Percentiles rank a stretch among this genome's conserved stretches.
phyloP scores from a whole-genome alignment of 1,284 basidiomycete species.

The Ustilago sp. region DNA sequence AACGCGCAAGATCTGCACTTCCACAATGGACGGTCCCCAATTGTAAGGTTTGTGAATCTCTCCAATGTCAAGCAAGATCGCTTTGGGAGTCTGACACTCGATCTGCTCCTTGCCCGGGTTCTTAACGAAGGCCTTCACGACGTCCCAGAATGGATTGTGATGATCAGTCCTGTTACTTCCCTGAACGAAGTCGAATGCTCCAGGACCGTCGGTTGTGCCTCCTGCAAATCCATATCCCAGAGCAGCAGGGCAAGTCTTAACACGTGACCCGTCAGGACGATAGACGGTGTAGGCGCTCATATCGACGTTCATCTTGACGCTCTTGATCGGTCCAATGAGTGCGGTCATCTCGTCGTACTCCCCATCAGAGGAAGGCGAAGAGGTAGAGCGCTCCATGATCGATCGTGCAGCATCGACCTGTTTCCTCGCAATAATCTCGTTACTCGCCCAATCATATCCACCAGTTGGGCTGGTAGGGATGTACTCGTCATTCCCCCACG shows the following conservation, averaged over 20 bases:
- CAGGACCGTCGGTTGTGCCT: constrained; percentile 84
- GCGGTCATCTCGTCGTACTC: constrained; percentile 33
- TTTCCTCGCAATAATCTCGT: constrained; percentile 60
- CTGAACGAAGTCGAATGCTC: constrained; percentile 83
- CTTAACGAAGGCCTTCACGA: constrained; percentile 77
- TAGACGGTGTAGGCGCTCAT: constrained; percentile 78
- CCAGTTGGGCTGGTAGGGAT: constrained; percentile 53
- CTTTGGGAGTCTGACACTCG: constrained; percentile 83
- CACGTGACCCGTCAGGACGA: constrained; percentile 77
- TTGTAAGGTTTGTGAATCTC: constrained; percentile 74
- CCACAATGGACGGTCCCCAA: constrained; percentile 81
- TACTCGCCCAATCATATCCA: constrained; percentile 55
- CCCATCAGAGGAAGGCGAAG: constrained; percentile 2
- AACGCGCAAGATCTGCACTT: constrained; percentile 82
- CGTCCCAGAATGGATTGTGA: constrained; percentile 84
- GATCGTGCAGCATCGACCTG: constrained; percentile 55
- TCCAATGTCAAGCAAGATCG: constrained; percentile 74
- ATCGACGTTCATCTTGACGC: constrained; percentile 72
- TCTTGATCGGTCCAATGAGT: constrained; percentile 41
- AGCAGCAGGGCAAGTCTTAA: constrained; percentile 81
- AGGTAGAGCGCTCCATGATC: constrained; percentile 35
- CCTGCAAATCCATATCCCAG: constrained; percentile 73
- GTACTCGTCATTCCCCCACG: constrained; percentile 47
- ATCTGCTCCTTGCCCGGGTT: constrained; percentile 76
- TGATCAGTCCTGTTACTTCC: constrained; percentile 76